Evolutionary conservation across 192 early-diverging fungal genomes (phyloP), one percentile per base, ranked within the genome.

Genomic region (Phlyctochytrium arcticum): DNA sequence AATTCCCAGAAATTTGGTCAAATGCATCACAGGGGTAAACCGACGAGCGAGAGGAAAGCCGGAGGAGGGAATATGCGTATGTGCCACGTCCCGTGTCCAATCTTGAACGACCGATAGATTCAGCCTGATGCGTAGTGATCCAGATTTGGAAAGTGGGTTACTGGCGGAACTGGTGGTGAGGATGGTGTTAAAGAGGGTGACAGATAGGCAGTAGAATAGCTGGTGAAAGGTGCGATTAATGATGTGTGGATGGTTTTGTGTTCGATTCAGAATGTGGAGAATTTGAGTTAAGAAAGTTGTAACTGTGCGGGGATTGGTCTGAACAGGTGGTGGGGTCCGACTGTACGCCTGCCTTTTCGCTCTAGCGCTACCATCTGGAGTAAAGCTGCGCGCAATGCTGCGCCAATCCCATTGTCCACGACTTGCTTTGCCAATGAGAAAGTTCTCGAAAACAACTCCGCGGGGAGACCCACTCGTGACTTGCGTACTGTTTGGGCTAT

Each of bases 181-280:
- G 66, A 98, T 88, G 12, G 83, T 83, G 74, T 98, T 98, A 67
- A 98, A 94, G 34, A 90, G 64, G 69, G 88, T 88, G 50, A 83
- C 80, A 30, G 86, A 83, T 27, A 93, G 68, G 62, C 82, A 88
- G 76, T 91, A 85, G 64, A 93, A 84, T 24, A 93, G 56, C 72
- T 96, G 91, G 24, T 81, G 75, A 42, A 93, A 65, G 33, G 87
- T 72, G 49, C 90, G 86, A 69, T 86, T 79, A 31, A 85, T 73
- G 53, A 95, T 87, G 15, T 72, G 70, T 3, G 86, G 86, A 72
- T 94, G 95, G 21, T 91, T 77, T 71, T 87, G 80, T 60, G 89
- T 88, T 6, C 83, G 74, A 47, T 85, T 77, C 54, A 98, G 73
- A 36, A 88, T 77, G 60, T 80, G 81, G 24, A 92, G 61, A 19